Evolutionary conservation across 306 rosid genomes (phyloP).

Genomic region (Lathyrus aphaca): DNA sequence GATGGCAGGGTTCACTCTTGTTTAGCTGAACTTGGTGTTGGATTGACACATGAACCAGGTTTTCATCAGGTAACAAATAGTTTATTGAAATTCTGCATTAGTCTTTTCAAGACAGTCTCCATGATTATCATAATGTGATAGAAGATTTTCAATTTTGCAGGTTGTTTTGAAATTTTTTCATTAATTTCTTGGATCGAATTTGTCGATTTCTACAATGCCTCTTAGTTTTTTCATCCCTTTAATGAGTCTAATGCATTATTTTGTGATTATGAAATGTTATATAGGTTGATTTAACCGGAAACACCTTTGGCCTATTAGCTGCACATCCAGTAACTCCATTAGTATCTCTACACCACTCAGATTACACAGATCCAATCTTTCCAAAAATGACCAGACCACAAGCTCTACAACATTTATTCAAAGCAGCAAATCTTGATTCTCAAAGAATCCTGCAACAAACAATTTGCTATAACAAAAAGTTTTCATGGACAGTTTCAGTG

Average conservation of each 20-base stretch:
- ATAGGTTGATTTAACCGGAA: slow-evolving; percentile 74
- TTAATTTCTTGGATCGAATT: neutral
- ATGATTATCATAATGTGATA: too few species aligned
- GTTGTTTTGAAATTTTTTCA: too few species aligned
- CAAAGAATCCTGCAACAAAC: slow-evolving; percentile 77
- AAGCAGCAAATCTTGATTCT: slow-evolving; percentile 64
- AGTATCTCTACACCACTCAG: slow-evolving; percentile 78
- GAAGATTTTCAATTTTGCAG: too few species aligned
- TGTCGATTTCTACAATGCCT: neutral
- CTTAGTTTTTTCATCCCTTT: neutral
- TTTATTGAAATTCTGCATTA: neutral
- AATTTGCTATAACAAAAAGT: slow-evolving; percentile 82
- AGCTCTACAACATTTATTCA: slow-evolving; percentile 63
- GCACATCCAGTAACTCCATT: slow-evolving; percentile 81
- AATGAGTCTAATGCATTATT: neutral
- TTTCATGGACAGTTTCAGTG: slow-evolving; percentile 77
- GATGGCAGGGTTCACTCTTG: slow-evolving; percentile 78
- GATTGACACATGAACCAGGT: slow-evolving; percentile 81
- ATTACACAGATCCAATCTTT: slow-evolving; percentile 65
- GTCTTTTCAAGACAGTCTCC: too few species aligned
- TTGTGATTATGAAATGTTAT: slow-evolving; percentile 29
- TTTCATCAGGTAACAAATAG: slow-evolving; percentile 72
- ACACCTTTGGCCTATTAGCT: slow-evolving; percentile 75
- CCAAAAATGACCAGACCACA: slow-evolving; percentile 67
- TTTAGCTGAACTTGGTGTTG: slow-evolving; percentile 84